A percentile compares a stretch with the other conserved stretches of the same genome.
phyloP scores from a whole-genome alignment of 2,329 filamentous ascomycete genomes.

The Colletotrichum filicis region DNA sequence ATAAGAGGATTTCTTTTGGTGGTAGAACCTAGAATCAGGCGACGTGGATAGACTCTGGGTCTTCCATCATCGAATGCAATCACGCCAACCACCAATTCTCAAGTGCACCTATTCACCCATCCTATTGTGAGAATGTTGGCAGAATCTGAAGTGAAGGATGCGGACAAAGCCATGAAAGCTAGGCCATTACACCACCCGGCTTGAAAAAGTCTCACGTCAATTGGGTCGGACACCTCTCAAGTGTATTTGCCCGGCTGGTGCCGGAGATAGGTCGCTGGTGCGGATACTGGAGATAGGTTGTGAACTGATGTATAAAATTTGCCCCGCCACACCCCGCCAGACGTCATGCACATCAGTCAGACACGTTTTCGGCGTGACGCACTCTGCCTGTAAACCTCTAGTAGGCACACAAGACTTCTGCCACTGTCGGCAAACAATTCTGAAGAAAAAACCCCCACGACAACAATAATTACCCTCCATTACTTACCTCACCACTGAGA shows the following conservation, averaged over 20 bases:
- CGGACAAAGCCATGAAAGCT: background rate
- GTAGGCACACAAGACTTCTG: background rate
- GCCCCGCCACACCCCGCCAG: conserved; percentile 36
- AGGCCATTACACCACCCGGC: background rate
- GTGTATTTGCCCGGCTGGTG: no score
- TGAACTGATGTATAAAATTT: background rate
- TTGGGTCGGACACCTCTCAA: no score
- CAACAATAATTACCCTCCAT: background rate
- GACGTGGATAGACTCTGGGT: background rate
- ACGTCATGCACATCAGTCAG: conserved; percentile 36
- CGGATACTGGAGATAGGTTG: background rate
- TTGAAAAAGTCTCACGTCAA: no score
- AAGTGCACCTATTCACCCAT: background rate
- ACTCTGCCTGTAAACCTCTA: background rate
- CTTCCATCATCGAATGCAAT: background rate
- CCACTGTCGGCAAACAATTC: background rate
- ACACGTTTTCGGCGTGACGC: conserved; percentile 31
- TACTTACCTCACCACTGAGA: background rate
- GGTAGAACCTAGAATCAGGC: background rate
- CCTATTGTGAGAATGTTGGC: background rate
- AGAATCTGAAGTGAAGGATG: background rate
- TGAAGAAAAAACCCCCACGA: background rate
- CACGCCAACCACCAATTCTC: background rate
- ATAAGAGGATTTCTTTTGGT: background rate
- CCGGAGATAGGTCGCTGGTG: no score